Conservation (phyloP, 192 early-diverging fungal genomes). For the Pecoramyces ruminantium region DNA sequence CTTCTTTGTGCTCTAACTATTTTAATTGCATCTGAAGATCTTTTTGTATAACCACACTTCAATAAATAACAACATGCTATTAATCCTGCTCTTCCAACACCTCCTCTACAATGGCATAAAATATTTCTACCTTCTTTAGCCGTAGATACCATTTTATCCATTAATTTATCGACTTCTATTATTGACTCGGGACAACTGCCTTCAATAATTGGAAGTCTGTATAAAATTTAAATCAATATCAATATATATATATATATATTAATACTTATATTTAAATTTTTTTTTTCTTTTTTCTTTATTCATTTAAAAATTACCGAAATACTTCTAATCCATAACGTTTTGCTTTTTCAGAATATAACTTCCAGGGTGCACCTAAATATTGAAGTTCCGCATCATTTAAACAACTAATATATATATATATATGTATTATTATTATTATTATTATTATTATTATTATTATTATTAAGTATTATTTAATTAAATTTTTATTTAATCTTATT, state of each 20-base stretch:
- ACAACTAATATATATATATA: conserved; percentile 25
- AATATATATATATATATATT: neutral
- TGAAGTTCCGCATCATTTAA: conserved; percentile 44
- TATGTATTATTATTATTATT: too few relatives aligned
- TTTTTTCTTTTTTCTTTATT: too few relatives aligned
- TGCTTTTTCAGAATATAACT: conserved; percentile 33
- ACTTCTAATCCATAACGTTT: conserved; percentile 30
- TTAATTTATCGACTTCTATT: conserved; percentile 29
- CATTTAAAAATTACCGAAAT: conserved; percentile 24
- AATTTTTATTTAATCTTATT: too few relatives aligned
- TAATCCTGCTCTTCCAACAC: conserved; percentile 58
- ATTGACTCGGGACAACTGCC: conserved; percentile 40
- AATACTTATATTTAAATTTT: neutral
- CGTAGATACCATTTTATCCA: conserved; percentile 25
- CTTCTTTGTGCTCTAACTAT: neutral
- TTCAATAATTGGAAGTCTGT: conserved; percentile 49
- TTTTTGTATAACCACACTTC: conserved; percentile 16
- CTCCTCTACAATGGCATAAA: conserved; percentile 43
- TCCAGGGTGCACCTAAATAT: conserved; percentile 46
- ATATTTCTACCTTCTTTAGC: conserved; percentile 31
- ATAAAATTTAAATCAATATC: neutral
- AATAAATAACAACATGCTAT: conserved; percentile 60
- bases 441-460: too few relatives aligned
- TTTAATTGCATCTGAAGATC: neutral
- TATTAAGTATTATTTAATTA: too few relatives aligned